These are phyloP conservation scores for Fusarium anthophilum DNA, from an alignment of 2,329 filamentous ascomycete genomes.

Conservation along the genomic window DNA sequence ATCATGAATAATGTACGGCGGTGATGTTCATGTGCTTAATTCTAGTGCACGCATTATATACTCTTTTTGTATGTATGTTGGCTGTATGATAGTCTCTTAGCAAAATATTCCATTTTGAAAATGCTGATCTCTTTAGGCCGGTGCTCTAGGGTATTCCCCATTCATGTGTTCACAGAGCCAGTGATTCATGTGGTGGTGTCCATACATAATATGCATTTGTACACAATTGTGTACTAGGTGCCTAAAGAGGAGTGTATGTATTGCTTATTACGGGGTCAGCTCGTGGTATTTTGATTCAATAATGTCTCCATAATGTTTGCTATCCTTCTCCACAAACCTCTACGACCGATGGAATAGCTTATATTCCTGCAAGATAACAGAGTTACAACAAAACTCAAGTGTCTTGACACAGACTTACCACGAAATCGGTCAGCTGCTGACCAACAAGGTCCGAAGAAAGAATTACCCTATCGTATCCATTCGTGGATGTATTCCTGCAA, in stretches of 20 bases:
- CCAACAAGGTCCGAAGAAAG: neutral
- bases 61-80: neutral
- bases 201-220: neutral
- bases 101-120: neutral
- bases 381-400: conserved; percentile 15
- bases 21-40: conserved; percentile 20
- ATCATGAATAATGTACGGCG: conserved; percentile 34
- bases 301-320: neutral
- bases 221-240: neutral
- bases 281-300: conserved; percentile 3
- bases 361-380: neutral
- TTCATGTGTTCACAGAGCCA: neutral
- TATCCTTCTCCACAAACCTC: neutral
- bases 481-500: conserved; percentile 5
- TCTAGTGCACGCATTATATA: conserved; percentile 24
- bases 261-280: neutral
- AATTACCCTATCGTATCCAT: conserved; percentile 13
- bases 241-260: neutral
- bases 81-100: neutral
- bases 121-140: neutral
- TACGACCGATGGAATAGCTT: neutral
- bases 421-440: conserved; percentile 25
- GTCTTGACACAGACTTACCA: neutral
- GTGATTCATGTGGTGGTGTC: neutral
- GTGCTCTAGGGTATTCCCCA: neutral